These are phyloP conservation scores for Lipomyces yamadae DNA, from an alignment of 805 yeast genomes.

Conservation along the genomic window DNA sequence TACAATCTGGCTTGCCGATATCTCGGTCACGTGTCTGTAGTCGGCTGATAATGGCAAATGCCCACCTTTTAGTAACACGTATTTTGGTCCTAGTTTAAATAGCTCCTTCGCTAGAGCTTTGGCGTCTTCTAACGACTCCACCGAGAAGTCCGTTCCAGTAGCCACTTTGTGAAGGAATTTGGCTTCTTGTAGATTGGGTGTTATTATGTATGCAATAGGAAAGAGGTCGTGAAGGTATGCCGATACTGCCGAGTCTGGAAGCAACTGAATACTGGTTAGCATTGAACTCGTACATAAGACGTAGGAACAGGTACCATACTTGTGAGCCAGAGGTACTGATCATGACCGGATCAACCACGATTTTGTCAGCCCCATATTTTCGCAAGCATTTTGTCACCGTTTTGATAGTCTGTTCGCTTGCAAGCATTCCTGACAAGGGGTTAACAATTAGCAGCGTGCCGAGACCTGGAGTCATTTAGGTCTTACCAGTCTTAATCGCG, in stretches of 20 bases:
- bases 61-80: conserved; percentile 80
- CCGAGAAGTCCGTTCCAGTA: conserved; percentile 33
- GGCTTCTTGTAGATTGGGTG: conserved; percentile 81
- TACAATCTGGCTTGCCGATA: conserved; percentile 46
- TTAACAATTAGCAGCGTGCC: not conserved
- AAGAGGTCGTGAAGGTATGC: conserved; percentile 53
- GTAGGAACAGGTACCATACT: conserved; percentile 11
- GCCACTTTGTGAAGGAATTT: conserved; percentile 44
- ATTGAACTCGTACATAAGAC: not conserved
- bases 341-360: conserved; percentile 84
- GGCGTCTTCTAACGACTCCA: conserved; percentile 51
- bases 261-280: conserved; percentile 45
- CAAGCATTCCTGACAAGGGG: conserved; percentile 62
- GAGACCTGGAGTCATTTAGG: not conserved
- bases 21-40: conserved; percentile 23
- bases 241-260: conserved; percentile 54
- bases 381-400: conserved; percentile 51
- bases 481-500: conserved; percentile 63
- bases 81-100: conserved; percentile 51
- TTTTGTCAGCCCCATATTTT: conserved; percentile 43
- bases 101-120: conserved; percentile 50
- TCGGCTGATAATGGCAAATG: conserved; percentile 54
- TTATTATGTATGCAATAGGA: conserved; percentile 61
- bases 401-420: conserved; percentile 57
- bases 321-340: conserved; percentile 77